Evolutionary conservation across 306 rosid genomes (phyloP).

Genomic region (Clitoria ternatea): DNA sequence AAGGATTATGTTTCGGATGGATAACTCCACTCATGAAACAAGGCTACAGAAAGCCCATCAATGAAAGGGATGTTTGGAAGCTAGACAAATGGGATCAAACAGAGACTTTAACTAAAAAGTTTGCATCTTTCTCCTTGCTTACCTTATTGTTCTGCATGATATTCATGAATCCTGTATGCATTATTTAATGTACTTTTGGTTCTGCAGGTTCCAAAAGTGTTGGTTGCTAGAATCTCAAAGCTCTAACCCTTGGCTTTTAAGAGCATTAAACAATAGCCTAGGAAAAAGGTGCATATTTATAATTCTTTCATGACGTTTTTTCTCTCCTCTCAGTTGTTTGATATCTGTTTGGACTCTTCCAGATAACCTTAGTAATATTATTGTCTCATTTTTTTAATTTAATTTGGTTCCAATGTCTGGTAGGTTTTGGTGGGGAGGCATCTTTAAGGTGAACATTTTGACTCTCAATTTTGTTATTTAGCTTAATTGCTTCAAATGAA

Average conservation of each 20-base stretch:
- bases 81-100: slow-evolving; percentile 83
- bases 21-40: slow-evolving; percentile 76
- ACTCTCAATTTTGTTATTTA: not conserved
- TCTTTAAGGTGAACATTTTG: slow-evolving; percentile 55
- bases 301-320: slow-evolving; percentile 6
- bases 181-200: not conserved
- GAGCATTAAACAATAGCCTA: slow-evolving; percentile 75
- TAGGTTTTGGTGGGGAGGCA: slow-evolving; percentile 92
- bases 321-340: not conserved
- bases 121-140: slow-evolving; percentile 10
- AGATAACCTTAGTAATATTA: not conserved
- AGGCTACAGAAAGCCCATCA: slow-evolving; percentile 69
- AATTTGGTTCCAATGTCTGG: slow-evolving; percentile 19
- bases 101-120: slow-evolving; percentile 57
- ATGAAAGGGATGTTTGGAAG: slow-evolving; percentile 85
- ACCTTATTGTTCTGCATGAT: slow-evolving; percentile 12
- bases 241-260: slow-evolving; percentile 74
- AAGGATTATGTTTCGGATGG: slow-evolving; percentile 81
- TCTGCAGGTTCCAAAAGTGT: slow-evolving; percentile 60
- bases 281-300: slow-evolving; percentile 58
- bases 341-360: not conserved
- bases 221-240: slow-evolving; percentile 67
- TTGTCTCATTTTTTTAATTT: slow-evolving; percentile 16
- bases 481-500: not conserved
- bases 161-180: not conserved